These are phyloP conservation scores for Talaromyces stipitatus DNA, from an alignment of 495 filamentous ascomycete genomes.

Conservation along the genomic window DNA sequence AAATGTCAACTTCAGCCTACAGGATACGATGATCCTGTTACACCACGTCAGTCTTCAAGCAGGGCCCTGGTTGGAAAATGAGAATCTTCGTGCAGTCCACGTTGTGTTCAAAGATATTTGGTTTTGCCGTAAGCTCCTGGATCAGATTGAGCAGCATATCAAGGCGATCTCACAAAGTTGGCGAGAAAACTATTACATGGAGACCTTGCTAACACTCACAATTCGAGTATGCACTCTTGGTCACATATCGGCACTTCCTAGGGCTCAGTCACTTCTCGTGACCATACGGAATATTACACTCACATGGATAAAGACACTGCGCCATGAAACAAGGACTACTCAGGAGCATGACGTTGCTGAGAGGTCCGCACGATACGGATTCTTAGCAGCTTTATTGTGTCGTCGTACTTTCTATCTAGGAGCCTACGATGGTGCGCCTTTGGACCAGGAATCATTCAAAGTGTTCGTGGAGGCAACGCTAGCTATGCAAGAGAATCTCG, in stretches of 20 bases:
- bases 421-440: constrained; percentile 7
- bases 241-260: background rate
- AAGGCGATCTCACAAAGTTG: constrained; percentile 38
- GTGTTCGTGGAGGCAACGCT: constrained; percentile 29
- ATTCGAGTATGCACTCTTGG: constrained; percentile 28
- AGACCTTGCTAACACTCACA: constrained; percentile 28
- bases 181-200: constrained; percentile 34
- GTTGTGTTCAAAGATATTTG: constrained; percentile 17
- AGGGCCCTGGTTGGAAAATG: constrained; percentile 20
- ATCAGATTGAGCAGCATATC: constrained; percentile 21
- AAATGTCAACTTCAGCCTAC: constrained; percentile 39
- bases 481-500: constrained; percentile 26
- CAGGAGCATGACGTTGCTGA: constrained; percentile 27
- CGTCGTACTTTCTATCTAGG: constrained; percentile 24
- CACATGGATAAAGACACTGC: constrained; percentile 38
- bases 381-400: constrained; percentile 28
- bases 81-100: constrained; percentile 16
- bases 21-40: constrained; percentile 34
- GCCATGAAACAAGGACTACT: constrained; percentile 32
- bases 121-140: constrained; percentile 17
- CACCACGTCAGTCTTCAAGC: constrained; percentile 40
- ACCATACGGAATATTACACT: constrained; percentile 18
- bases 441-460: constrained; percentile 18
- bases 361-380: constrained; percentile 18
- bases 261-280: constrained; percentile 10